Percentiles rank a stretch among this genome's conserved stretches.
phyloP scores from a whole-genome alignment of 345 rosid genomes.

The Schrenkiella parvula region DNA sequence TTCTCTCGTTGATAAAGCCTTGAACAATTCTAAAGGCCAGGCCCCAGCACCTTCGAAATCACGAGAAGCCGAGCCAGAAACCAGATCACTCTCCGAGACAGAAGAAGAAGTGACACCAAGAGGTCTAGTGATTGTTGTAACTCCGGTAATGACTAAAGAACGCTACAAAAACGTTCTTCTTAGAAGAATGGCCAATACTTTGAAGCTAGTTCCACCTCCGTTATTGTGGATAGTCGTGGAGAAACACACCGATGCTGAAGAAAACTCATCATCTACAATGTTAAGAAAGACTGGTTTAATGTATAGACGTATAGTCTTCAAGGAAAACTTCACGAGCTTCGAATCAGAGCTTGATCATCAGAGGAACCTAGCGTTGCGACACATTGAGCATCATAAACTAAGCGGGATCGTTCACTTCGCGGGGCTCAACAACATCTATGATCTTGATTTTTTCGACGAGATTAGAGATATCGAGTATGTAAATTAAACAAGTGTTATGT shows the following conservation, averaged over 20 bases:
- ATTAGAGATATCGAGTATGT: conserved; percentile 80
- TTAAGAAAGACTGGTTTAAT: conserved; percentile 73
- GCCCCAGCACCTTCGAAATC: conserved; percentile 26
- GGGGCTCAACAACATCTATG: conserved; percentile 64
- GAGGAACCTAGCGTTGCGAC: conserved; percentile 72
- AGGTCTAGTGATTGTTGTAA: conserved; percentile 57
- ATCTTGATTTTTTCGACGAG: conserved; percentile 74
- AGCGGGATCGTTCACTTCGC: conserved; percentile 88
- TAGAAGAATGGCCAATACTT: conserved; percentile 62
- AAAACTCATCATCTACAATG: conserved; percentile 37
- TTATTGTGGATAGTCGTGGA: conserved; percentile 83
- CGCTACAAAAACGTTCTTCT: conserved; percentile 45
- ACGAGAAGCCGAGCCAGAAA: conserved; percentile 23
- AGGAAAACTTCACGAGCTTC: conserved; percentile 59
- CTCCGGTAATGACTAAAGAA: conserved; percentile 46
- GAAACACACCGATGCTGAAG: conserved; percentile 37
- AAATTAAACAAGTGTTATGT: neutral
- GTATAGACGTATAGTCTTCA: conserved; percentile 73
- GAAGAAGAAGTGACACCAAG: conserved; percentile 30
- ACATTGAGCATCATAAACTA: conserved; percentile 69
- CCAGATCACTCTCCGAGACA: conserved; percentile 6
- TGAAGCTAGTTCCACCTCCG: conserved; percentile 64
- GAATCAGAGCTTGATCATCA: conserved; percentile 69
- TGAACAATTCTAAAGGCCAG: conserved; percentile 25
- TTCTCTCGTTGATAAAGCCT: conserved; percentile 28